Conservation (phyloP, 2,329 filamentous ascomycete genomes). For the Rutstroemia sp. region DNA sequence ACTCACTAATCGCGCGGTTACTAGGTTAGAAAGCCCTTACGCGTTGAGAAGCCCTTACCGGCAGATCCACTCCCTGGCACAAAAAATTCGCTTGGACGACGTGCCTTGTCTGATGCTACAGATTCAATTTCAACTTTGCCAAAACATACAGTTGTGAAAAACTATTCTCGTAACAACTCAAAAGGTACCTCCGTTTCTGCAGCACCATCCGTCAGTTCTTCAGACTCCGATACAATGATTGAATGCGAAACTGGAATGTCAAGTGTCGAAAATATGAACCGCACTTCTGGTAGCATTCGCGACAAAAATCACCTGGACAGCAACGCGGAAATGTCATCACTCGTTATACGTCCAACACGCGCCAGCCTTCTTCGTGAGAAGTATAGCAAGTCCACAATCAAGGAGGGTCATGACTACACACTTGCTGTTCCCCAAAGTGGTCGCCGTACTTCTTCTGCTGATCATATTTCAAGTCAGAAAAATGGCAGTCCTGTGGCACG, state of each 20-base stretch:
- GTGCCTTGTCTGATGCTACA: constrained; percentile 1
- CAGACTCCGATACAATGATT: background rate
- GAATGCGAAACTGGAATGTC: background rate
- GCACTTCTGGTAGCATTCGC: background rate
- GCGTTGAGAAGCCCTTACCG: constrained; percentile 1
- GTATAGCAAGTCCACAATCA: background rate
- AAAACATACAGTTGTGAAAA: background rate
- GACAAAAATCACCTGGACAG: background rate
- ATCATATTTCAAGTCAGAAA: background rate
- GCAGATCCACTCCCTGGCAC: background rate
- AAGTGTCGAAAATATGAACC: background rate
- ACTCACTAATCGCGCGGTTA: background rate
- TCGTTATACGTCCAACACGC: background rate
- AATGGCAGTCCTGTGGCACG: background rate
- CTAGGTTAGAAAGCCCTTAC: background rate
- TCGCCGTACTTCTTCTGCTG: background rate
- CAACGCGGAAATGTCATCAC: background rate
- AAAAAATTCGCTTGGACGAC: background rate
- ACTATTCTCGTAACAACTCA: background rate
- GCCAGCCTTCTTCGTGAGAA: background rate
- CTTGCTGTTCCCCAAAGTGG: background rate
- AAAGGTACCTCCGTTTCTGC: background rate
- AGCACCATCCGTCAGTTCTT: background rate
- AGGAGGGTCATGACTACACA: background rate
- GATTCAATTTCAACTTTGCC: background rate